Conservation (phyloP, 1,284 basidiomycete species). For the Pyrrhoderma lamaoense region DNA sequence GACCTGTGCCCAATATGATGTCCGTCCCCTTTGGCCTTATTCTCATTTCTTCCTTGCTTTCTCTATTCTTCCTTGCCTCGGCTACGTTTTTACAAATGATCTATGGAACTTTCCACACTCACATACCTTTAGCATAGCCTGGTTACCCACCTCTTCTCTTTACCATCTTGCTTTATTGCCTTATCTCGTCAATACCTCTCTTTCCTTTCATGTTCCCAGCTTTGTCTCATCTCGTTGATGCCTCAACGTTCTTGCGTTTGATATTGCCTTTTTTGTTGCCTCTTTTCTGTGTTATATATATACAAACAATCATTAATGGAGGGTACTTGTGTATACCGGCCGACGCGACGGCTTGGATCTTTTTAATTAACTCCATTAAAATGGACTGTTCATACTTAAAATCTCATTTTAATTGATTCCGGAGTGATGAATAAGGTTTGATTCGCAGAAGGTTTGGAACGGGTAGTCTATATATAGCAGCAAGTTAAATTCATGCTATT, state of each 20-base stretch:
- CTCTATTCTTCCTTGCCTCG: too few species aligned
- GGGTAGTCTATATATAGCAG: too few species aligned
- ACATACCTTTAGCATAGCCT: conserved; percentile 3
- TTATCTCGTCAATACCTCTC: background rate
- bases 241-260: background rate
- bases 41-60: background rate
- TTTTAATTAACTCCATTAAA: background rate
- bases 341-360: background rate
- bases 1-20: conserved; percentile 1
- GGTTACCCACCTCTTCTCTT: conserved; percentile 1
- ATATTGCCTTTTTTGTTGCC: conserved; percentile 11
- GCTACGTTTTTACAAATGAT: too few species aligned
- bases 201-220: too few species aligned
- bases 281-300: conserved; percentile 13
- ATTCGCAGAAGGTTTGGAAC: too few species aligned
- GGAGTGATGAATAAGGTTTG: too few species aligned
- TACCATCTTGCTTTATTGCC: background rate
- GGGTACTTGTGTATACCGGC: conserved; percentile 15
- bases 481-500: too few species aligned
- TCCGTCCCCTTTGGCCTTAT: background rate
- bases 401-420: too few species aligned
- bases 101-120: background rate
- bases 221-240: too few species aligned
- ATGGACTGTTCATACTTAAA: too few species aligned
- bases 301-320: conserved; percentile 14